Evolutionary conservation across 2,329 filamentous ascomycete genomes (phyloP), one percentile per base, ranked within the genome.

Genomic region (Cercospora zeina): DNA sequence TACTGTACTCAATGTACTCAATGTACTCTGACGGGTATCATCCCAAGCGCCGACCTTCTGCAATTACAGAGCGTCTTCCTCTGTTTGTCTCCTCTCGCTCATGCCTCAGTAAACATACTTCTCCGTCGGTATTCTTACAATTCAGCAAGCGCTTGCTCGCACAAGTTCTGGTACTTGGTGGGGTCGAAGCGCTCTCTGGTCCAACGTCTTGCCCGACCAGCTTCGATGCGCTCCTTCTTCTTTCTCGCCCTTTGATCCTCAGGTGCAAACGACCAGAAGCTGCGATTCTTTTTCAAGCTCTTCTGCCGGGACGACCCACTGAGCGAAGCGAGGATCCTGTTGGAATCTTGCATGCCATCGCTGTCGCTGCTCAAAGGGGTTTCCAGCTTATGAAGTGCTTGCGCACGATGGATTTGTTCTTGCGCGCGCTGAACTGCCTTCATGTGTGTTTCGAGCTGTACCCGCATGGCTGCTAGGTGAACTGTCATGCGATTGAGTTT

Each of bases 371-470:
- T 59, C 33, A 5, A 54, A 34, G n/a, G 53, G 10, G 13, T 36
- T 19, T 13, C 58, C 57, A 33, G 62, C 37, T 24, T 56, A 47
- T 54, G 53, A 0, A 65, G 59, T 27, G 60, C 57, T 24, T 64
- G 65, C 9, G 55, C 34, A 11, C 49, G 54, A 27, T 56, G 61
- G 6, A 67, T 54, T 8, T 62, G 56, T 6, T 65, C 57, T 50
- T 68, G 68, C 13, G 59, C 73, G 16, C 63, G 72, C 62, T 62
- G 74, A 64, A 69, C 73, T 61, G 64, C 71, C 57, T 51, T 71
- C 71, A 66, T 74, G 74, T 69, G 78, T 63, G 59, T 76, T 55
- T 63, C 72, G 63, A 68, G 69, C 70, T 69, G 77, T 62, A 56
- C 71, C 64, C 61, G 64, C 62, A 74, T 65, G n/a, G 66, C 69